Percentiles rank a stretch among this genome's conserved stretches.
phyloP scores from a whole-genome alignment of 1,139 yeast species.

The Yamadazyma buinensis region DNA sequence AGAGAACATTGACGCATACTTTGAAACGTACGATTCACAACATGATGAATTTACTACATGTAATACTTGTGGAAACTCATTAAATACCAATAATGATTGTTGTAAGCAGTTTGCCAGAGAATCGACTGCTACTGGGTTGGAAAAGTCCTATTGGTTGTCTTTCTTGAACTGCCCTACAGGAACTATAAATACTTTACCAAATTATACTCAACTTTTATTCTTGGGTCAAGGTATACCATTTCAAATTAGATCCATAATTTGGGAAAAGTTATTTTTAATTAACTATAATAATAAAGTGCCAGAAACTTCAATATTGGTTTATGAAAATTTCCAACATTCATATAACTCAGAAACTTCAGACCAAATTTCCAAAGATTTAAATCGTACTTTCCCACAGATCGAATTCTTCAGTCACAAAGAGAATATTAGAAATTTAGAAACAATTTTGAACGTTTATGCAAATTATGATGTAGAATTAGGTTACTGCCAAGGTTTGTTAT shows the following conservation, averaged over 20 bases:
- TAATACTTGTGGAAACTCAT: slow-evolving; percentile 15
- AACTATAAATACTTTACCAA: slow-evolving; percentile 45
- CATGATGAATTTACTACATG: slow-evolving; percentile 39
- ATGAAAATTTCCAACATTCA: slow-evolving; percentile 42
- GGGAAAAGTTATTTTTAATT: slow-evolving; percentile 35
- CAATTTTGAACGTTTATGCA: slow-evolving; percentile 61
- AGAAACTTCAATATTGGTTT: slow-evolving; percentile 31
- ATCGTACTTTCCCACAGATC: slow-evolving; percentile 60
- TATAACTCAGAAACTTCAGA: slow-evolving; percentile 40
- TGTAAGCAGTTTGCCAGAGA: slow-evolving; percentile 12
- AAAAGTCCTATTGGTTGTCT: slow-evolving; percentile 42
- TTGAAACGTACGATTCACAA: slow-evolving; percentile 23
- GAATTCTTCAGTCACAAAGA: slow-evolving; percentile 45
- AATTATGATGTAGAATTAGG: slow-evolving; percentile 69
- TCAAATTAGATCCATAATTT: slow-evolving; percentile 33
- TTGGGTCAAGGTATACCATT: slow-evolving; percentile 41
- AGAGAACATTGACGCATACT: slow-evolving; percentile 8
- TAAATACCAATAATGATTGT: slow-evolving; percentile 7
- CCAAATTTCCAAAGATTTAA: slow-evolving; percentile 60
- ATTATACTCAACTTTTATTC: slow-evolving; percentile 41
- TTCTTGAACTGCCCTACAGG: slow-evolving; percentile 43
- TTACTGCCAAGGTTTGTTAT: slow-evolving; percentile 68
- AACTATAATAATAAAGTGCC: slow-evolving; percentile 30
- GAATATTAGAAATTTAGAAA: slow-evolving; percentile 47
- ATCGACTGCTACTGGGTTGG: slow-evolving; percentile 24